Conservation (phyloP, 2,329 filamentous ascomycete genomes). For the Penicillium sp. region DNA sequence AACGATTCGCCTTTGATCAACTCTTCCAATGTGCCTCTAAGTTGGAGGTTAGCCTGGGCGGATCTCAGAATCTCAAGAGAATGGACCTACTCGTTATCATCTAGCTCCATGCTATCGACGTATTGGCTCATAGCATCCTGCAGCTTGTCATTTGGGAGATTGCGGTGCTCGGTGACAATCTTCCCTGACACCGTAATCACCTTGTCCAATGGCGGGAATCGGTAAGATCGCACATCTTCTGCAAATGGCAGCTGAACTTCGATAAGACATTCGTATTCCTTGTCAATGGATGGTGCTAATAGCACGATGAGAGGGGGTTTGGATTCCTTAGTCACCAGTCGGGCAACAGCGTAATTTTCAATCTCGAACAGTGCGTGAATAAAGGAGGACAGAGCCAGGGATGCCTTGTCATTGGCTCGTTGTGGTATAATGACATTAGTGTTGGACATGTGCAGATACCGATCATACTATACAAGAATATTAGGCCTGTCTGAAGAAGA, state of each 20-base stretch:
- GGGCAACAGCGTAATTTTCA: constrained; percentile 77
- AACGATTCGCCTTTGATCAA: constrained; percentile 74
- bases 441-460: constrained; percentile 78
- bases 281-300: constrained; percentile 72
- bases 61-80: neutral
- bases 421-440: constrained; percentile 70
- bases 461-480: constrained; percentile 61
- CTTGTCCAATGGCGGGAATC: constrained; percentile 81
- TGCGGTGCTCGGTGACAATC: constrained; percentile 70
- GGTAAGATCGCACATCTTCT: constrained; percentile 85
- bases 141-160: constrained; percentile 70
- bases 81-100: constrained; percentile 63
- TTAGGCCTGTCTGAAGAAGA: neutral
- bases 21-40: constrained; percentile 57
- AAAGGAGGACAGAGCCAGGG: constrained; percentile 79
- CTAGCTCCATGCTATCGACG: constrained; percentile 85
- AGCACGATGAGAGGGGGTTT: constrained; percentile 72
- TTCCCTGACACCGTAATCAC: constrained; percentile 84
- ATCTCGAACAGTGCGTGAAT: constrained; percentile 81
- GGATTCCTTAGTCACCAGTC: constrained; percentile 76
- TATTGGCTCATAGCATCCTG: constrained; percentile 80
- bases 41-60: constrained; percentile 6
- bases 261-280: constrained; percentile 75
- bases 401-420: constrained; percentile 72
- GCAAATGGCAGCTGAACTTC: constrained; percentile 88